A percentile compares a stretch with the other conserved stretches of the same genome.
These are phyloP conservation scores for Botrytis sinoallii DNA, from an alignment of 2,329 filamentous ascomycete species.

Conservation along the genomic window DNA sequence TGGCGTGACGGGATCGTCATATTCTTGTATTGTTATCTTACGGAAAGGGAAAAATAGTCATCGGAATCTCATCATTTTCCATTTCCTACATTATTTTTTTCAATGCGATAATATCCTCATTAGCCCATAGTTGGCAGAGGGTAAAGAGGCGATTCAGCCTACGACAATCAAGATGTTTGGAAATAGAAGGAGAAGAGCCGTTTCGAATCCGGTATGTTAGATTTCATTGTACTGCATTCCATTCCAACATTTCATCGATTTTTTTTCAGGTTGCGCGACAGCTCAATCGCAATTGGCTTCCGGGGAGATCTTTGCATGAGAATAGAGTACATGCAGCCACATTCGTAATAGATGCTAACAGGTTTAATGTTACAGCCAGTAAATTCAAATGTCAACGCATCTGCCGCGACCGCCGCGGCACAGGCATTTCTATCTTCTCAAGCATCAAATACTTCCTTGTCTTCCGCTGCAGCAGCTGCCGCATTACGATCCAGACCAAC, in stretches of 20 bases:
- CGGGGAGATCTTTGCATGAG: not conserved
- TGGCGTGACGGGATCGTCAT: not conserved
- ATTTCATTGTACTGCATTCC: conserved; percentile 1
- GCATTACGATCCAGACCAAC: conserved; percentile 76
- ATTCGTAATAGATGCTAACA: conserved; percentile 29
- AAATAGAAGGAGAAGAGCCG: conserved; percentile 39
- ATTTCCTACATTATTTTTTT: conserved; percentile 20
- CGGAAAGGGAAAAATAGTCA: not conserved
- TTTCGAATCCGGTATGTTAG: conserved; percentile 43
- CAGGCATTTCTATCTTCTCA: conserved; percentile 74
- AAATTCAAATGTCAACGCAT: conserved; percentile 62
- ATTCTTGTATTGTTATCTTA: not conserved
- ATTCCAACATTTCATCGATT: conserved; percentile 7
- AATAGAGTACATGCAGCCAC: conserved; percentile 11
- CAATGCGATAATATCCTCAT: conserved; percentile 37
- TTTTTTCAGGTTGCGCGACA: conserved; percentile 6
- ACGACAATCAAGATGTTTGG: conserved; percentile 36
- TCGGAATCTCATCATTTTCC: not conserved
- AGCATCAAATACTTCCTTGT: conserved; percentile 64
- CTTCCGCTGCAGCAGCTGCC: conserved; percentile 80
- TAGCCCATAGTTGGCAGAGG: conserved; percentile 38
- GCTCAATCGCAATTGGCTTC: conserved; percentile 13
- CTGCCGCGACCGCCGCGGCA: conserved; percentile 75
- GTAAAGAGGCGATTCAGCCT: conserved; percentile 25
- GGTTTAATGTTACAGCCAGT: conserved; percentile 49